Evolutionary conservation across 2,329 filamentous ascomycete species (phyloP).

Genomic region (Aureobasidium leucospermi): DNA sequence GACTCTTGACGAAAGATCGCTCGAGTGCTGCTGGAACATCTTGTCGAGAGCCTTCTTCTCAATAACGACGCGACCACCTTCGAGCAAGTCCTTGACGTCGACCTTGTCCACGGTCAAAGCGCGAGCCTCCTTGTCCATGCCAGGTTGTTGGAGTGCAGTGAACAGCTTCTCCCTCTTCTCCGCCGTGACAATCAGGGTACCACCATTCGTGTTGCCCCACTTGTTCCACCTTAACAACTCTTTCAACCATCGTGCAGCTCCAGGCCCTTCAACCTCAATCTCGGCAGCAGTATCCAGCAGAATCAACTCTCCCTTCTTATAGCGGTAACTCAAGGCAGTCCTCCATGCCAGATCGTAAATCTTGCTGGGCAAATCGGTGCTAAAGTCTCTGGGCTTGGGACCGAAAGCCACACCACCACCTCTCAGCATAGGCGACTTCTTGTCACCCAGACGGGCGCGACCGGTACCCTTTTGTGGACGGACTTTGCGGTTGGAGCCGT

Average conservation of each 20-base stretch:
- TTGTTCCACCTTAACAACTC: conserved; percentile 64
- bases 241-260: conserved; percentile 46
- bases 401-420: conserved; percentile 87
- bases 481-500: conserved; percentile 76
- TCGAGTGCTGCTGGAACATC: conserved; percentile 66
- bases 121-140: conserved; percentile 57
- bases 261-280: conserved; percentile 44
- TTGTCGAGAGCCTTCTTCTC: conserved; percentile 72
- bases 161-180: conserved; percentile 56
- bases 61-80: conserved; percentile 76
- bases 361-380: conserved; percentile 73
- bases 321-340: conserved; percentile 87
- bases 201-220: conserved; percentile 60
- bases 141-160: conserved; percentile 54
- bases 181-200: conserved; percentile 68
- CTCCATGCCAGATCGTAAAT: conserved; percentile 95
- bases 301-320: conserved; percentile 76
- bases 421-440: conserved; percentile 70
- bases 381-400: conserved; percentile 88
- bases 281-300: conserved; percentile 74
- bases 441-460: conserved; percentile 67
- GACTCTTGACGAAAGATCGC: conserved; percentile 37
- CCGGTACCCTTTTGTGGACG: conserved; percentile 82
- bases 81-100: conserved; percentile 90
- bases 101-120: conserved; percentile 69